phyloP scores from a whole-genome alignment of 768 basidiomycete species.

The Podaxis sp. region DNA sequence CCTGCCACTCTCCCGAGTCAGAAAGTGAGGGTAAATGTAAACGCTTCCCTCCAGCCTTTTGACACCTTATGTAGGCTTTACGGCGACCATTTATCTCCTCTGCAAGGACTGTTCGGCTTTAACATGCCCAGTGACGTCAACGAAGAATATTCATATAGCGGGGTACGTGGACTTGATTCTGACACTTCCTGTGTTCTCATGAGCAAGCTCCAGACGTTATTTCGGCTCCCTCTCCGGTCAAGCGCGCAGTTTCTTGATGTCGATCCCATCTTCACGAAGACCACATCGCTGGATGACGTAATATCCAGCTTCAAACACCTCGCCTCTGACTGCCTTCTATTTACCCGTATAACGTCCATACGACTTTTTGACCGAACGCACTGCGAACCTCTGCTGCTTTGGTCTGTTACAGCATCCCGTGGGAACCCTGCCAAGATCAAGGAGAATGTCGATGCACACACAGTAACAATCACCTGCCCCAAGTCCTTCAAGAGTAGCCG shows the following conservation, averaged over 20 bases:
- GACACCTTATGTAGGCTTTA: conserved; percentile 31
- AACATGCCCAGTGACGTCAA: neutral
- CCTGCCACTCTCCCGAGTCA: conserved; percentile 32
- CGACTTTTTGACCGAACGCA: conserved; percentile 22
- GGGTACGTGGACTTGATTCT: neutral
- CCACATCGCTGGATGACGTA: conserved; percentile 25
- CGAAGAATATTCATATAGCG: conserved; percentile 3
- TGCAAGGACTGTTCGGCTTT: conserved; percentile 40
- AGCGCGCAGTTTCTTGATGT: conserved; percentile 20
- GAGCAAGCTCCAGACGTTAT: conserved; percentile 37
- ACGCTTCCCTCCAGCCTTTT: neutral
- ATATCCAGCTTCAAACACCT: conserved; percentile 30
- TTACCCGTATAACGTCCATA: conserved; percentile 36
- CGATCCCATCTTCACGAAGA: conserved; percentile 22
- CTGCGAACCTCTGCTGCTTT: conserved; percentile 17
- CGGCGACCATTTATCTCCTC: conserved; percentile 38
- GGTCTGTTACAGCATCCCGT: conserved; percentile 27
- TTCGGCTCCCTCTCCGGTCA: conserved; percentile 44
- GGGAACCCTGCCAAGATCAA: neutral
- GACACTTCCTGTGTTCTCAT: neutral
- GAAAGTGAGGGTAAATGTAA: neutral
- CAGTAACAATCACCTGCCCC: conserved; percentile 4
- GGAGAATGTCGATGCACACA: neutral
- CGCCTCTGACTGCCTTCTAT: conserved; percentile 40
- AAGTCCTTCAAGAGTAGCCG: neutral